Evolutionary conservation across 1,284 basidiomycete species (phyloP).

Genomic region (Flammula alnicola): DNA sequence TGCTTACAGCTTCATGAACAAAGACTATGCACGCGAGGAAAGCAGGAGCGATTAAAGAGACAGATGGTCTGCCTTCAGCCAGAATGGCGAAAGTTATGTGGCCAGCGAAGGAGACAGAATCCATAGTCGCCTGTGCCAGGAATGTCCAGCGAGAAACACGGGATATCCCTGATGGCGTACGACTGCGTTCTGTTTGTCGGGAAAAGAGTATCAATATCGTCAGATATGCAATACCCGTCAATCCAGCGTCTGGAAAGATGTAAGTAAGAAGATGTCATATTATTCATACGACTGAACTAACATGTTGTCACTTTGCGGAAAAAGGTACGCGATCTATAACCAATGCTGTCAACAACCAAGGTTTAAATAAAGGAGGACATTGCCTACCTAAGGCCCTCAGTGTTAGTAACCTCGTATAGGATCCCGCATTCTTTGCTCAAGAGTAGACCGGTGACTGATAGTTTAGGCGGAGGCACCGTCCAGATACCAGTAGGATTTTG

Average conservation of each 20-base stretch:
- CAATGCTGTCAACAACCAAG: neutral
- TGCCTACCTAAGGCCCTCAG: conserved; percentile 67
- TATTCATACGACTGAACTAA: conserved; percentile 39
- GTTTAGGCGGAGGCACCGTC: conserved; percentile 57
- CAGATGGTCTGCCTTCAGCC: conserved; percentile 76
- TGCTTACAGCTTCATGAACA: conserved; percentile 72
- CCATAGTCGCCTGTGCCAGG: conserved; percentile 75
- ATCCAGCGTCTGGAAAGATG: conserved; percentile 65
- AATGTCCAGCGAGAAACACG: conserved; percentile 85
- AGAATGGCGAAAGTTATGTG: conserved; percentile 86
- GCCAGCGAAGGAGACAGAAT: conserved; percentile 82
- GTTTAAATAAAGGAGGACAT: neutral
- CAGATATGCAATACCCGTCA: conserved; percentile 71
- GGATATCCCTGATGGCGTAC: conserved; percentile 79
- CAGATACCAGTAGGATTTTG: conserved; percentile 72
- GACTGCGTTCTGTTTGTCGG: conserved; percentile 73
- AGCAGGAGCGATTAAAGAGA: conserved; percentile 81
- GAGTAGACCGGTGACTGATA: conserved; percentile 65
- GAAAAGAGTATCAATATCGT: conserved; percentile 68
- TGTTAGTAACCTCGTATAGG: conserved; percentile 65
- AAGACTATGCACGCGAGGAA: conserved; percentile 78
- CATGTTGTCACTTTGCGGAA: conserved; percentile 84
- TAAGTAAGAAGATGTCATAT: conserved; percentile 4
- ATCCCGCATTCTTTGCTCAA: conserved; percentile 83
- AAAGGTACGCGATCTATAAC: conserved; percentile 62